Base-by-base conservation (phyloP, 176 grass and related monocot species). In the Aegilops umbellulata region DNA sequence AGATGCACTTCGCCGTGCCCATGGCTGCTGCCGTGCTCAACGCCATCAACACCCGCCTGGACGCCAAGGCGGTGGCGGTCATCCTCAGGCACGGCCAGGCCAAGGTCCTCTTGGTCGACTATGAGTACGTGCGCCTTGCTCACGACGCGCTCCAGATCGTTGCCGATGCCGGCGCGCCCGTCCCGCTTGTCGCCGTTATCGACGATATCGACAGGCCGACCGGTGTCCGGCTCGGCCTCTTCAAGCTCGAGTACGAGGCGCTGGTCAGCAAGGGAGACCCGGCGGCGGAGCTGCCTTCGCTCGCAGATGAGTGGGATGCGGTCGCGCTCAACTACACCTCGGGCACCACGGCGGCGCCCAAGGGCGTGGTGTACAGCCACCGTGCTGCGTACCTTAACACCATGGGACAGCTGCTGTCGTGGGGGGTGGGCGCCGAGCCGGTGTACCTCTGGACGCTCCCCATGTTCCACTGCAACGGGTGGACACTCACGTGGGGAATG, bases 381-480 rank as follows among this genome's bases (percentile, higher is more conserved):
- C 93, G 91, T 27, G 93, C 88, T 10, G 91, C 91, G 3, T 95
- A 88, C 80, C 67, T 95, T 0, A 92, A 85, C 85, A 88, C 90
- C 2, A 67, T 83, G 0, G 88, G 80, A 86, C 67, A 90, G n/a
- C 86, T 95, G 11, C 60, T 92, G 64, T 86, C 89, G 46, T 90
- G 93, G 93, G 90, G 42, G 29, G 72, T 95, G 17, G 76, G 80
- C 15, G 23, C 10, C 31, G 86, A 90, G 70, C 91, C 93, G 8
- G 88, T 95, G 20, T 95, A 93, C 86, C 83, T 95, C 6, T 95
- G 93, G 93, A 88, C 93, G 10, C 93, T 95, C 10, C 93, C 93
- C 71, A 95, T 95, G 93, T 95, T 95, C 88, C 93, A 95, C 85
- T 90, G 88, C 81, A 95, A 95, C 65, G 93, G 93, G 1, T 95